phyloP scores from a whole-genome alignment of 441 rosid genomes.

The Corymbia citriodora region DNA sequence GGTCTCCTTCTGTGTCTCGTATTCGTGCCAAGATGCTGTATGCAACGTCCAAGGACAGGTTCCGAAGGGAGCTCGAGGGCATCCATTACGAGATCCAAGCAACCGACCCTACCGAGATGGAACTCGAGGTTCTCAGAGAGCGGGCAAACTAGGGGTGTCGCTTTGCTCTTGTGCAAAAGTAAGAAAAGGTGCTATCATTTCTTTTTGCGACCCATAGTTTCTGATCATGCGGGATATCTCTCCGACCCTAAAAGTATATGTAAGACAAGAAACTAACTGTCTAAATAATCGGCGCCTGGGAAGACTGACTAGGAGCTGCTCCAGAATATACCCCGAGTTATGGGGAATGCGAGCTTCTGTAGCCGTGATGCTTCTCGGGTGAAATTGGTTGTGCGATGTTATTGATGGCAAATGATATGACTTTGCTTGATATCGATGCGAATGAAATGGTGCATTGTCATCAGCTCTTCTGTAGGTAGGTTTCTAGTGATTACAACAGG shows the following conservation, averaged over 20 bases:
- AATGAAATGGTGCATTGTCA: not conserved
- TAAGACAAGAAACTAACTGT: not conserved
- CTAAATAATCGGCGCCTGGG: not conserved
- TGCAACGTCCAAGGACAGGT: slow-evolving; percentile 18
- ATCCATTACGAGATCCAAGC: slow-evolving; percentile 19
- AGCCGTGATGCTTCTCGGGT: not conserved
- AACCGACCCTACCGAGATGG: slow-evolving; percentile 17
- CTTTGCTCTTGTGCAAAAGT: not conserved
- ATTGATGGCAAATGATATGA: not conserved
- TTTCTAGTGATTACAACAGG: not conserved
- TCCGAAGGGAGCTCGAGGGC: slow-evolving; percentile 19
- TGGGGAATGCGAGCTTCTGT: not conserved
- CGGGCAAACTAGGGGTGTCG: not conserved
- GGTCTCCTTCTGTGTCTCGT: slow-evolving; percentile 20
- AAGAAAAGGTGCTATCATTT: not conserved
- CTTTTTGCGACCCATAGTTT: not conserved
- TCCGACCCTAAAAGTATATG: not conserved
- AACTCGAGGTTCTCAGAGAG: not conserved
- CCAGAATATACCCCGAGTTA: not conserved
- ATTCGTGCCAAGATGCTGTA: slow-evolving; percentile 12
- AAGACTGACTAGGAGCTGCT: not conserved
- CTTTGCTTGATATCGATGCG: not conserved
- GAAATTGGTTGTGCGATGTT: not conserved
- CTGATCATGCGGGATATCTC: not conserved
- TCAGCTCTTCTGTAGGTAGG: not conserved